Evolutionary conservation across 2,329 filamentous ascomycete species (phyloP), one percentile per base, ranked within the genome.

Genomic region (Chaetomiaceae sp.): DNA sequence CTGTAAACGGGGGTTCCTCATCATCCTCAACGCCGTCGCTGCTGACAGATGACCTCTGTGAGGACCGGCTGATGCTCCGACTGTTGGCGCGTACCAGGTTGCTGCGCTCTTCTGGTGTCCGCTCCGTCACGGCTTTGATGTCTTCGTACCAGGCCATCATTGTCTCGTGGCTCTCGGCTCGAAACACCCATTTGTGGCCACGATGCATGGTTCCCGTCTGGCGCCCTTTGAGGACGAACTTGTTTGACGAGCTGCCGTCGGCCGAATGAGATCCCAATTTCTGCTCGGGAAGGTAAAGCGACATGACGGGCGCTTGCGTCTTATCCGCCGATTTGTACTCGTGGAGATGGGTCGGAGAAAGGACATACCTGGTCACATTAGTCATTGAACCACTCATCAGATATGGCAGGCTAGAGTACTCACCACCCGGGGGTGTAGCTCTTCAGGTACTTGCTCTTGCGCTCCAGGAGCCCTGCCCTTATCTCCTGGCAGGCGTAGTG

Each of bases 321-420:
- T 92, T 91, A 72, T 97, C 92, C 61, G 91, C 90, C n/a, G 91
- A 96, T 70, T 96, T 96, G 81, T 97, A 99, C 72, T 99, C 94
- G 74, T 99, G 94, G 20, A 99, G 80, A 72, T 99, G 94, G 52
- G 94, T 97, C 15, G 94, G 89, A 63, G 94, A 96, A 62, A 99
- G 77, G 44, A 97, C 91, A 70, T 96, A 96, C 89, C 89, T 94
- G n/a, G 15, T 4, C 27, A 33, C 14, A 45, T 61, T 54, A 60
- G 61, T 50, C 14, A 14, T 31, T 8, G 17, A 19, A 9, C 11
- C 3, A 3, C 17, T 22, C 5, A 33, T 6, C 15, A 38, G 22
- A 7, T 7, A 29, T 29, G 19, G 15, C 11, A 12, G 23, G 23
- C n/a, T 27, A 42, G 14, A 20, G 20, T 9, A 75, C 85, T 72